Percentiles rank a stretch among this genome's conserved stretches.
phyloP scores from a whole-genome alignment of 2,329 filamentous ascomycete genomes.

The Colletotrichum liaoningense region DNA sequence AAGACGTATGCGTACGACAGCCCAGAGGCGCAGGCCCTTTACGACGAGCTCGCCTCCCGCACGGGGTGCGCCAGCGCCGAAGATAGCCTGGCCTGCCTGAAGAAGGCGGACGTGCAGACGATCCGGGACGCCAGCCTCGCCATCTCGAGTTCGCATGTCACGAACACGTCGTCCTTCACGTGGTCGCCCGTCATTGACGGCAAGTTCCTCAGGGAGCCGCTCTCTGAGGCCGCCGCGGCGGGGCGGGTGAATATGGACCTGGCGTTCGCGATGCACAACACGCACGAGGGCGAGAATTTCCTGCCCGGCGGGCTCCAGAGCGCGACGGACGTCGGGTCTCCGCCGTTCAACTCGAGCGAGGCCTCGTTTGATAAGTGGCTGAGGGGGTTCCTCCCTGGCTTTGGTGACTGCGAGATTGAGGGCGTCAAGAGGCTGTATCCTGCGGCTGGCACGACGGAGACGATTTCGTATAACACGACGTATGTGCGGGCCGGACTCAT shows the following conservation, averaged over 20 bases:
- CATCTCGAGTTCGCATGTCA: conserved; percentile 61
- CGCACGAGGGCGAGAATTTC: conserved; percentile 73
- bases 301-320: conserved; percentile 60
- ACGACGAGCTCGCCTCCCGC: conserved; percentile 56
- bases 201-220: conserved; percentile 58
- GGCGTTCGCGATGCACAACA: conserved; percentile 69
- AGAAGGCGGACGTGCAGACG: conserved; percentile 61
- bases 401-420: conserved; percentile 53
- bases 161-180: conserved; percentile 66
- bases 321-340: conserved; percentile 43
- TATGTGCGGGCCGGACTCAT: conserved; percentile 66
- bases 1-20: conserved; percentile 66
- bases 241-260: conserved; percentile 56
- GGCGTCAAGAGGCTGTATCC: conserved; percentile 61
- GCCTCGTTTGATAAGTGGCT: conserved; percentile 66
- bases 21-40: conserved; percentile 62
- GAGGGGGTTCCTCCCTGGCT: conserved; percentile 61
- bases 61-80: conserved; percentile 58
- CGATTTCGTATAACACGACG: conserved; percentile 61
- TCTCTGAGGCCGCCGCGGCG: conserved; percentile 55
- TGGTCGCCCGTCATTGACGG: conserved; percentile 72
- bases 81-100: conserved; percentile 65
- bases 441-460: conserved; percentile 56
- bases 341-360: conserved; percentile 61
- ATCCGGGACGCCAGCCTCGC: conserved; percentile 63